phyloP scores from a whole-genome alignment of 129 eudicot genomes.

The Flaveria robusta region DNA sequence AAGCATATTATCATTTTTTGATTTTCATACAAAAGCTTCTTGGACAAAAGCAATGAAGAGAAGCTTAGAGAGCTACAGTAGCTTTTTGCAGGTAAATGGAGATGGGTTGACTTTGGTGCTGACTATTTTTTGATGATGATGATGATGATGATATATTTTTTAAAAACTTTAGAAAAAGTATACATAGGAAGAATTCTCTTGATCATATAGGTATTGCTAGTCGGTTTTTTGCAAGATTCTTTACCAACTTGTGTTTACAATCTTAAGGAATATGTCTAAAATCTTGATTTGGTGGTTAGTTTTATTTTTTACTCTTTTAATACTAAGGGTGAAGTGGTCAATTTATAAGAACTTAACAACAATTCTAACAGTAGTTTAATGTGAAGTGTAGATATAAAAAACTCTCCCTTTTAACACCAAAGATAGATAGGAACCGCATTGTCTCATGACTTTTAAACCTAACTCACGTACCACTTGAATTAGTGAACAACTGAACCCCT shows the following conservation, averaged over 20 bases:
- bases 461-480: too few relatives aligned
- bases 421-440: too few relatives aligned
- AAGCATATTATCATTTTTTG: neutral
- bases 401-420: too few relatives aligned
- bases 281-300: constrained; percentile 8
- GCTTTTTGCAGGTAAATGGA: constrained; percentile 24
- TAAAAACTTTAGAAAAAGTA: constrained; percentile 1
- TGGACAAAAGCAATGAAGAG: constrained; percentile 48
- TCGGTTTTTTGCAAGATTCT: constrained; percentile 14
- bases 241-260: constrained; percentile 31
- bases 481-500: too few relatives aligned
- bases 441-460: too few relatives aligned
- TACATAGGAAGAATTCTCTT: constrained; percentile 32
- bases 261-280: neutral
- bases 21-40: constrained; percentile 37
- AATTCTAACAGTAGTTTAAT: too few relatives aligned
- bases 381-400: too few relatives aligned
- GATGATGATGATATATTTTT: neutral
- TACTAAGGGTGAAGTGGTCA: too few relatives aligned
- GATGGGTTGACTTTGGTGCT: neutral
- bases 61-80: constrained; percentile 29
- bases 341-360: too few relatives aligned
- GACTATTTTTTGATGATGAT: neutral
- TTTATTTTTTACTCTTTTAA: too few relatives aligned
- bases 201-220: constrained; percentile 19